These are phyloP conservation scores for Nakazawaea anatomiae DNA, from an alignment of 805 yeast genomes.

Conservation along the genomic window DNA sequence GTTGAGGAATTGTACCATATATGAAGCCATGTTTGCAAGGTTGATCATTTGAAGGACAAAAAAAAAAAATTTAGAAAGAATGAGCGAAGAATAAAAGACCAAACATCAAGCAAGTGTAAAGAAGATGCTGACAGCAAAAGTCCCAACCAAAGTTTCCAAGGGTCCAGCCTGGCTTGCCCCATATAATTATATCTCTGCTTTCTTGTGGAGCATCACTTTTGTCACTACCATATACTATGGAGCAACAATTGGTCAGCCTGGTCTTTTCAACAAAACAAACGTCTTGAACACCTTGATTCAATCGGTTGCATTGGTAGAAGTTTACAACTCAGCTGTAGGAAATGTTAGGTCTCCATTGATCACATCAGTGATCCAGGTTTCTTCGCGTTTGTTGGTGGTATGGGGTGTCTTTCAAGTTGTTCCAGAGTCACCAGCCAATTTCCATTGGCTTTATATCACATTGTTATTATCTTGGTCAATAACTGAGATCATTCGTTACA, in stretches of 20 bases:
- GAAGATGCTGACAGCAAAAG: neutral
- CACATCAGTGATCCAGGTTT: conserved; percentile 84
- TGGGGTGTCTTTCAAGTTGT: conserved; percentile 74
- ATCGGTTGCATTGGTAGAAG: conserved; percentile 73
- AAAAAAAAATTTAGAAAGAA: no score
- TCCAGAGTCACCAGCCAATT: conserved; percentile 65
- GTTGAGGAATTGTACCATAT: neutral
- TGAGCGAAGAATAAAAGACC: no score
- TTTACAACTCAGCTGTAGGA: conserved; percentile 72
- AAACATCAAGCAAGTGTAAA: no score
- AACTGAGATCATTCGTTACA: conserved; percentile 88
- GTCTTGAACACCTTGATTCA: conserved; percentile 62
- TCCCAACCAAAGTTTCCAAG: neutral
- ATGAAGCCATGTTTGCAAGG: neutral
- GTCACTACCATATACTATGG: conserved; percentile 18
- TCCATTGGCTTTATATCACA: conserved; percentile 55
- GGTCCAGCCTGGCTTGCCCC: conserved; percentile 23
- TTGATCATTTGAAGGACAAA: neutral
- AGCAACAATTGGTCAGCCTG: conserved; percentile 38
- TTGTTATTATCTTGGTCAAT: conserved; percentile 84
- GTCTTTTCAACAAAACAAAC: conserved; percentile 53
- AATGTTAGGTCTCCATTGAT: conserved; percentile 78
- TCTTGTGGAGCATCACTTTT: conserved; percentile 26
- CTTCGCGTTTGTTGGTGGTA: conserved; percentile 76
- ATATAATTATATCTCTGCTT: conserved; percentile 26